A percentile compares a stretch with the other conserved stretches of the same genome.
phyloP scores from a whole-genome alignment of 768 basidiomycete genomes.

The Russula griseocarnosa region DNA sequence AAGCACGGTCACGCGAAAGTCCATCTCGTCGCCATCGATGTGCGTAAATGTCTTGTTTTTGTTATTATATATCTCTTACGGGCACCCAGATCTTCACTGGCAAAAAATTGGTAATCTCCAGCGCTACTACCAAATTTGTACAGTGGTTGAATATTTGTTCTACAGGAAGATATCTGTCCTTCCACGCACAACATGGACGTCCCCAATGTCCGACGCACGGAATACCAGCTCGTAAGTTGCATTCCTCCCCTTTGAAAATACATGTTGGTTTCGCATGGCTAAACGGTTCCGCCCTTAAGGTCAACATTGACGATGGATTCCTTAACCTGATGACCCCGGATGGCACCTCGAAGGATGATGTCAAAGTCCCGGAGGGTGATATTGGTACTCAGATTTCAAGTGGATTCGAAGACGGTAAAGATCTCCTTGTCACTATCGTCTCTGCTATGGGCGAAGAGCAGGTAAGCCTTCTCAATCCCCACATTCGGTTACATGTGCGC shows the following conservation, averaged over 20 bases:
- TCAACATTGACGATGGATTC: constrained; percentile 91
- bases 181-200: constrained; percentile 99
- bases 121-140: constrained; percentile 7
- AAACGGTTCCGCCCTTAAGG: constrained; percentile 37
- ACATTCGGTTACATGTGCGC: constrained; percentile 1
- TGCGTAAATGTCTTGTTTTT: constrained; percentile 42
- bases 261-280: not conserved
- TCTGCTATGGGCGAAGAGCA: constrained; percentile 92
- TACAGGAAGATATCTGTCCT: constrained; percentile 87
- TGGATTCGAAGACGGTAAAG: constrained; percentile 83
- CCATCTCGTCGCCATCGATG: constrained; percentile 94
- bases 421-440: constrained; percentile 81
- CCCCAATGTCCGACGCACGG: constrained; percentile 84
- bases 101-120: constrained; percentile 81
- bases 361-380: constrained; percentile 84
- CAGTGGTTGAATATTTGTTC: constrained; percentile 16
- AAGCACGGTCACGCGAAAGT: constrained; percentile 99
- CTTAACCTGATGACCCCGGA: constrained; percentile 89
- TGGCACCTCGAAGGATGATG: constrained; percentile 85
- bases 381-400: constrained; percentile 66
- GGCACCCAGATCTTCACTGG: constrained; percentile 86
- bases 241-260: not conserved
- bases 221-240: constrained; percentile 78
- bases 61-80: constrained; percentile 24
- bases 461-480: constrained; percentile 36